These are phyloP conservation scores for Moringa oleifera DNA, from an alignment of 345 rosid species.

Conservation along the genomic window DNA sequence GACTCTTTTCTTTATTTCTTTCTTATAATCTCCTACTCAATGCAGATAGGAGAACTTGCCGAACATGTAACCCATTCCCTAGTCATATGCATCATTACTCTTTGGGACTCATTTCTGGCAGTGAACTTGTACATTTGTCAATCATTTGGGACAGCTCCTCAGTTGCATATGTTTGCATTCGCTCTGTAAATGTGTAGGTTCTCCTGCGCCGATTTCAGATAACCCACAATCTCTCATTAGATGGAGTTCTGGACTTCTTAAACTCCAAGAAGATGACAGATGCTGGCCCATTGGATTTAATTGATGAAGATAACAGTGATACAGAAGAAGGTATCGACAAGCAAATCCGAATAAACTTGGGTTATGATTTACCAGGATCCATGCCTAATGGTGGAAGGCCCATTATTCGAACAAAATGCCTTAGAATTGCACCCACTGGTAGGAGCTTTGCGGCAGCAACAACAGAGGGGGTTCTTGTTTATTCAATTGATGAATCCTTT, in stretches of 20 bases:
- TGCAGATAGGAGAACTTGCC: no score
- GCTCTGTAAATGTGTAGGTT: slow-evolving; percentile 38
- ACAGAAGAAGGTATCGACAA: slow-evolving; percentile 76
- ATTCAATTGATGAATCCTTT: slow-evolving; percentile 82
- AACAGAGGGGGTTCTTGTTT: slow-evolving; percentile 92
- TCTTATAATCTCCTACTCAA: no score
- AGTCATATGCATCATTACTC: no score
- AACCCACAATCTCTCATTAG: slow-evolving; percentile 77
- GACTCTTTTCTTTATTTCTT: no score
- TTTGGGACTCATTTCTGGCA: no score
- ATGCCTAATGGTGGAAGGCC: slow-evolving; percentile 80
- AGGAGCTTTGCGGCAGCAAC: slow-evolving; percentile 90
- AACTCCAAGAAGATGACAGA: slow-evolving; percentile 96
- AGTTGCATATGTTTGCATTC: slow-evolving; percentile 4
- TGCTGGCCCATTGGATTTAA: slow-evolving; percentile 81
- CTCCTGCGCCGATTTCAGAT: slow-evolving; percentile 78
- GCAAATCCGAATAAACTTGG: slow-evolving; percentile 69
- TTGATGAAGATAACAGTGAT: slow-evolving; percentile 81
- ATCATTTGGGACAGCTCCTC: no score
- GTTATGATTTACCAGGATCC: slow-evolving; percentile 87
- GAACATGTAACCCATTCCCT: no score
- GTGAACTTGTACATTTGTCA: no score
- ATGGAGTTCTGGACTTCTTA: slow-evolving; percentile 92
- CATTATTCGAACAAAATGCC: slow-evolving; percentile 67
- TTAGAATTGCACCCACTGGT: slow-evolving; percentile 93